Evolutionary conservation across 148 eudicot genomes (phyloP).

Genomic region (Dianthus caryophyllus): DNA sequence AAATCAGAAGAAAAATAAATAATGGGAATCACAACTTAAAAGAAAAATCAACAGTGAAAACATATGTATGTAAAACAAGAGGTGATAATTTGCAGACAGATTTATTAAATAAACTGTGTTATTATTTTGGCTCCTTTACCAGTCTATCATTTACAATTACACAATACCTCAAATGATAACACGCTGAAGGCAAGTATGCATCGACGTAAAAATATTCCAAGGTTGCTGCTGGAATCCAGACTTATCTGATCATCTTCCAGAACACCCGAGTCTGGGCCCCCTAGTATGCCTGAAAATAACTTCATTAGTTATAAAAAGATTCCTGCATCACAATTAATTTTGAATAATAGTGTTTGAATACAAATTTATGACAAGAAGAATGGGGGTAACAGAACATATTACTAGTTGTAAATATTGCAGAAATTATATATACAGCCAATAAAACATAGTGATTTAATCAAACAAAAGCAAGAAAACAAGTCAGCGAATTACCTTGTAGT

Average conservation of each 20-base stretch:
- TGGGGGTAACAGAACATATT: neutral
- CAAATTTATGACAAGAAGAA: neutral
- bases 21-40: too few relatives aligned
- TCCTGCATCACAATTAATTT: neutral
- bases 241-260: conserved; percentile 86
- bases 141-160: neutral
- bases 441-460: neutral
- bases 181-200: conserved; percentile 75
- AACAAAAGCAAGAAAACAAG: neutral
- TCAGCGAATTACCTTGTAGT: conserved; percentile 52
- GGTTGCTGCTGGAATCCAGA: conserved; percentile 80
- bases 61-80: neutral
- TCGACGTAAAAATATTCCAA: conserved; percentile 71
- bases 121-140: conserved; percentile 1
- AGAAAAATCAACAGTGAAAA: neutral
- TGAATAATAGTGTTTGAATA: neutral
- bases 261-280: conserved; percentile 53
- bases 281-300: conserved; percentile 53
- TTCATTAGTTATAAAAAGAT: conserved; percentile 1
- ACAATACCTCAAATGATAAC: conserved; percentile 80
- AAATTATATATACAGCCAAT: too few relatives aligned
- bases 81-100: neutral
- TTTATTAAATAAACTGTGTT: neutral
- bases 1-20: too few relatives aligned
- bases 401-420: too few relatives aligned